These are phyloP conservation scores for Taphrina betulina DNA, from an alignment of 1,139 yeast genomes.

Conservation along the genomic window DNA sequence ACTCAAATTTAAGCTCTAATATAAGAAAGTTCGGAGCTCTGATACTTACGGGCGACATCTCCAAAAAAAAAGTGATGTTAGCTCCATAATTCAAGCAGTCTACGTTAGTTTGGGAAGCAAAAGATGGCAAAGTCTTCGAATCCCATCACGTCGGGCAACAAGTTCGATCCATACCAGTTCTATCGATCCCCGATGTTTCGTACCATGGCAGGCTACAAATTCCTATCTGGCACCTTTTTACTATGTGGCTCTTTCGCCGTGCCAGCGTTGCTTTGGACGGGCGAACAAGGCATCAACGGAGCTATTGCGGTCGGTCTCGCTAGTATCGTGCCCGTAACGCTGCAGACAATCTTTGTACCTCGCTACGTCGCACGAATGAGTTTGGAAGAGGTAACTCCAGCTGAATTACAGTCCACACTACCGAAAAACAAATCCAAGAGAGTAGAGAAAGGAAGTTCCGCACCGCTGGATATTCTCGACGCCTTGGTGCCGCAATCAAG, in stretches of 20 bases:
- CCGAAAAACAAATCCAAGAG: background rate
- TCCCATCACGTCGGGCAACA: background rate
- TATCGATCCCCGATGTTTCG: constrained; percentile 22
- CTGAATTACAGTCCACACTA: background rate
- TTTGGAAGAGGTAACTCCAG: constrained; percentile 3
- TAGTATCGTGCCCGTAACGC: constrained; percentile 7
- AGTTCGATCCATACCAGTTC: constrained; percentile 21
- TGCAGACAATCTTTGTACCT: constrained; percentile 25
- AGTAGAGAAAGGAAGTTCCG: background rate
- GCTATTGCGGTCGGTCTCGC: constrained; percentile 20
- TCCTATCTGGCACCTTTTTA: constrained; percentile 17
- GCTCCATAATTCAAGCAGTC: background rate
- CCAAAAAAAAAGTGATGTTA: background rate
- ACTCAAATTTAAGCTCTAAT: background rate
- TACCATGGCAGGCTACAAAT: constrained; percentile 22
- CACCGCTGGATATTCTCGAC: constrained; percentile 22
- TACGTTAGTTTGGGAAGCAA: background rate
- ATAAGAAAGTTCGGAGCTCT: background rate
- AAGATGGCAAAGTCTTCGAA: background rate
- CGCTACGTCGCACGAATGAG: constrained; percentile 18
- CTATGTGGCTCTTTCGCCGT: constrained; percentile 25
- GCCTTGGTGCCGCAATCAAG: background rate
- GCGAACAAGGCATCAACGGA: constrained; percentile 5
- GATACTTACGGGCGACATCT: background rate
- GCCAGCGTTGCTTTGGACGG: constrained; percentile 11